Evolutionary conservation across 257 asterid species (phyloP).

Genomic region (Penstemon newberryi): DNA sequence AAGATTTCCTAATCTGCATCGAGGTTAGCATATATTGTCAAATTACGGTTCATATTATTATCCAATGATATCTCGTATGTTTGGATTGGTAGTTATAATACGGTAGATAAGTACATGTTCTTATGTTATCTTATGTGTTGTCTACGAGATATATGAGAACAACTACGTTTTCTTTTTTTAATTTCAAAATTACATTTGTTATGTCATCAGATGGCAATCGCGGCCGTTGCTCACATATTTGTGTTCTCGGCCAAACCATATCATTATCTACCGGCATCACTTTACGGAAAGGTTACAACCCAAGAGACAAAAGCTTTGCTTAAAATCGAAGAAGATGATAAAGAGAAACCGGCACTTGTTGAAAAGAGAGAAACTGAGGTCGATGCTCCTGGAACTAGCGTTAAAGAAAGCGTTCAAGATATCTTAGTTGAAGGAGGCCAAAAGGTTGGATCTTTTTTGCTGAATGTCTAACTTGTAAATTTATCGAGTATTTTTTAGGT

Average conservation of each 20-base stretch:
- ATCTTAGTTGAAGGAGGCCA: constrained; percentile 95
- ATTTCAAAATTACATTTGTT: too few species aligned
- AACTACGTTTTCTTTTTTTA: too few species aligned
- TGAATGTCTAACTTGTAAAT: too few species aligned
- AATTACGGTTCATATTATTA: not conserved
- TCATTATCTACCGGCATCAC: constrained; percentile 52
- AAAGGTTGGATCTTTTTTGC: constrained; percentile 47
- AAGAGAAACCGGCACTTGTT: constrained; percentile 50
- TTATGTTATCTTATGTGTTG: too few species aligned
- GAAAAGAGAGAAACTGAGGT: constrained; percentile 68
- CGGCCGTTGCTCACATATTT: constrained; percentile 87
- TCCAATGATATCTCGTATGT: too few species aligned
- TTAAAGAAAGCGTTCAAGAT: constrained; percentile 88
- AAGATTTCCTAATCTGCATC: constrained; percentile 80
- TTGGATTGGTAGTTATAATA: too few species aligned
- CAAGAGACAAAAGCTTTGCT: constrained; percentile 51
- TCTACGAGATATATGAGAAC: too few species aligned
- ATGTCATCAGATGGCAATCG: constrained; percentile 76
- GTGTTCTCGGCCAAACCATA: constrained; percentile 86
- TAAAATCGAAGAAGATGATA: constrained; percentile 47
- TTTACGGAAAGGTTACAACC: constrained; percentile 42
- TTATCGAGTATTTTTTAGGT: not conserved
- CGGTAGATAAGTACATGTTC: too few species aligned
- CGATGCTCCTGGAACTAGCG: constrained; percentile 83
- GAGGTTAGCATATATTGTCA: constrained; percentile 46